These are phyloP conservation scores for Neurospora tetrasperma DNA, from an alignment of 495 filamentous ascomycete genomes.

Conservation along the genomic window DNA sequence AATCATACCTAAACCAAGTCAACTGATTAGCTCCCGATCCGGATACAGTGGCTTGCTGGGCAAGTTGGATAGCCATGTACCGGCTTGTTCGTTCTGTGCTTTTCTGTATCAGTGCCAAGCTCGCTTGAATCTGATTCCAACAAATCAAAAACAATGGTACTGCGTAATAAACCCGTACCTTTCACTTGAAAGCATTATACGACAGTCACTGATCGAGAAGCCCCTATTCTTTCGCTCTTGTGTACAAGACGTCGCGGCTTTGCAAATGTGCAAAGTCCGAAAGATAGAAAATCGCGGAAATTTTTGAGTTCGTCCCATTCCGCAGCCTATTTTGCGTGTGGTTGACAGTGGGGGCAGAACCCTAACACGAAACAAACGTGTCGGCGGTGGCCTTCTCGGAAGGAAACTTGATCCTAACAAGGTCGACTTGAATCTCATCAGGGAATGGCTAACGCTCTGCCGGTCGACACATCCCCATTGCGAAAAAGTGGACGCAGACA, in stretches of 20 bases:
- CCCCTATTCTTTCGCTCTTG: too few species aligned
- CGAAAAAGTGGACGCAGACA: background rate
- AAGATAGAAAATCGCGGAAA: too few species aligned
- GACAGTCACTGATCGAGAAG: background rate
- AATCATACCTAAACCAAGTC: too few species aligned
- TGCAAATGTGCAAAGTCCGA: background rate
- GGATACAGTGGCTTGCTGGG: background rate
- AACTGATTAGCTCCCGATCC: too few species aligned
- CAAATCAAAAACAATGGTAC: background rate
- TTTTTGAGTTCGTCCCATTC: too few species aligned
- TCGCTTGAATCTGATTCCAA: background rate
- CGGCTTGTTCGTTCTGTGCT: background rate
- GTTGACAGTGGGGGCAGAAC: background rate
- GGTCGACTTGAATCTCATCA: background rate
- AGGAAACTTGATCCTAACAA: background rate
- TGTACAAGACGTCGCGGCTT: background rate
- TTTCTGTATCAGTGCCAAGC: background rate
- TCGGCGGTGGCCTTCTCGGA: background rate
- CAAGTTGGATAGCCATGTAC: background rate
- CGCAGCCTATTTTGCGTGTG: background rate
- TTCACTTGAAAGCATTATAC: background rate
- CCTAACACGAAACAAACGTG: background rate
- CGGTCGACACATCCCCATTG: background rate
- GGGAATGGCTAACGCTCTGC: background rate
- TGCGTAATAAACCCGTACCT: accelerated